These are phyloP conservation scores for Cudoniella acicularis DNA, from an alignment of 495 filamentous ascomycete genomes.

Conservation along the genomic window DNA sequence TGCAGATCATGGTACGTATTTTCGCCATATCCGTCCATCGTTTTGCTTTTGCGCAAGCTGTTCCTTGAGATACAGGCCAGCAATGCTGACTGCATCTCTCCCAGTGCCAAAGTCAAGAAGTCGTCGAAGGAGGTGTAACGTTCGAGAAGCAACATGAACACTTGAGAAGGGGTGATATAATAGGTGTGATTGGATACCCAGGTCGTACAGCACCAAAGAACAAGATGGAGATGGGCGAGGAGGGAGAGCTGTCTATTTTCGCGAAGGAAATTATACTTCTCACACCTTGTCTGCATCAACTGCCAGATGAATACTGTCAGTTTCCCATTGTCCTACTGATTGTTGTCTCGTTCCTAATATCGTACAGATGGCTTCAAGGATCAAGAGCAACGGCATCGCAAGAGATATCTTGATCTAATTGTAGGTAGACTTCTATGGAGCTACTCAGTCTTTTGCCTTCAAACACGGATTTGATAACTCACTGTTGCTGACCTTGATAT, in stretches of 20 bases:
- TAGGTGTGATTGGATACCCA: slow-evolving; percentile 83
- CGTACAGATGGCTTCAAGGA: slow-evolving; percentile 94
- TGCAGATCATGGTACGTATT: slow-evolving; percentile 95
- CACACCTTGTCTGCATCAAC: slow-evolving; percentile 87
- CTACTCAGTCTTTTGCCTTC: too few species aligned
- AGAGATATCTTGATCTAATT: slow-evolving; percentile 91
- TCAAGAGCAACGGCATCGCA: slow-evolving; percentile 84
- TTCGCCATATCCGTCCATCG: too few species aligned
- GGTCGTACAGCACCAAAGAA: slow-evolving; percentile 92
- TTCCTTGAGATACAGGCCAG: too few species aligned
- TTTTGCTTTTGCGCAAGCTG: too few species aligned
- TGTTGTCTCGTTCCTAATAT: too few species aligned
- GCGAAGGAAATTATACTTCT: slow-evolving; percentile 80
- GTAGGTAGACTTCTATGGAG: too few species aligned
- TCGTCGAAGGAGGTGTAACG: slow-evolving; percentile 48
- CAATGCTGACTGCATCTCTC: too few species aligned
- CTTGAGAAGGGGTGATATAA: slow-evolving; percentile 84
- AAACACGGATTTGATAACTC: too few species aligned
- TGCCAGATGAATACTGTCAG: slow-evolving; percentile 89
- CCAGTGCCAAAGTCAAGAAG: slow-evolving; percentile 78
- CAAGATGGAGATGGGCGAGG: slow-evolving; percentile 57
- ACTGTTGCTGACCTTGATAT: too few species aligned
- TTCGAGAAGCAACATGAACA: slow-evolving; percentile 88
- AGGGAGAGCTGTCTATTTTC: slow-evolving; percentile 92
- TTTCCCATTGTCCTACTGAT: too few species aligned